phyloP scores from a whole-genome alignment of 371 early-diverging fungal species.

The Mortierella sp. region DNA sequence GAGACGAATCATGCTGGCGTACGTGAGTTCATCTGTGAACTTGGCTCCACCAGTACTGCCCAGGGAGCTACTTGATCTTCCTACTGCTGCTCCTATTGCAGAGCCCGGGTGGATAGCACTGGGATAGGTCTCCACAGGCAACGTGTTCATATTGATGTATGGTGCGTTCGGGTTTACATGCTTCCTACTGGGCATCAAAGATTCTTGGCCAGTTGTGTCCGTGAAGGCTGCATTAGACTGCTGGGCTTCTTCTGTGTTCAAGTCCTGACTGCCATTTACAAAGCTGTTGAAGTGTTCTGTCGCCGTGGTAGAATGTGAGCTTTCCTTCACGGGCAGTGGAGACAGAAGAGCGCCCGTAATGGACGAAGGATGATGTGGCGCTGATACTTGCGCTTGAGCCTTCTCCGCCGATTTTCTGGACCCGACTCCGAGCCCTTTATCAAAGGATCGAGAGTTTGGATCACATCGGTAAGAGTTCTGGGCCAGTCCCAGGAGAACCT shows the following conservation, averaged over 20 bases:
- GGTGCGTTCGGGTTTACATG: slow-evolving; percentile 20
- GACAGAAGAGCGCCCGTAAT: background rate
- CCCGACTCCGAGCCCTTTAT: slow-evolving; percentile 5
- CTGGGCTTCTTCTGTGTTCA: background rate
- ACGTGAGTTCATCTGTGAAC: slow-evolving; percentile 54
- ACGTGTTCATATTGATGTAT: slow-evolving; percentile 29
- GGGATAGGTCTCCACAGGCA: slow-evolving; percentile 32
- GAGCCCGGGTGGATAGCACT: slow-evolving; percentile 11
- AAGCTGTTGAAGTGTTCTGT: slow-evolving; percentile 1
- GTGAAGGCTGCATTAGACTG: background rate
- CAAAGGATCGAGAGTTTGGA: slow-evolving; percentile 33
- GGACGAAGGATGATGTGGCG: slow-evolving; percentile 1
- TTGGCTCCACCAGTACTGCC: slow-evolving; percentile 41
- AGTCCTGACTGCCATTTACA: background rate
- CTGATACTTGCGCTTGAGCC: background rate
- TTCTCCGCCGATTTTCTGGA: slow-evolving; percentile 27
- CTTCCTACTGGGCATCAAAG: slow-evolving; percentile 20
- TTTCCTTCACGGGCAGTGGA: slow-evolving; percentile 10
- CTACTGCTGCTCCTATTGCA: background rate
- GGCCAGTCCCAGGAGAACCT: slow-evolving; percentile 52
- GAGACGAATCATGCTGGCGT: slow-evolving; percentile 54
- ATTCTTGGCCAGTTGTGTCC: background rate
- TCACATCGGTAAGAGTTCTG: slow-evolving; percentile 56
- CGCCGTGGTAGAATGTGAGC: background rate
- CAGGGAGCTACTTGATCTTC: background rate